Base-by-base conservation (phyloP, 2,329 filamentous ascomycete species). In the Diaporthe helianthi region DNA sequence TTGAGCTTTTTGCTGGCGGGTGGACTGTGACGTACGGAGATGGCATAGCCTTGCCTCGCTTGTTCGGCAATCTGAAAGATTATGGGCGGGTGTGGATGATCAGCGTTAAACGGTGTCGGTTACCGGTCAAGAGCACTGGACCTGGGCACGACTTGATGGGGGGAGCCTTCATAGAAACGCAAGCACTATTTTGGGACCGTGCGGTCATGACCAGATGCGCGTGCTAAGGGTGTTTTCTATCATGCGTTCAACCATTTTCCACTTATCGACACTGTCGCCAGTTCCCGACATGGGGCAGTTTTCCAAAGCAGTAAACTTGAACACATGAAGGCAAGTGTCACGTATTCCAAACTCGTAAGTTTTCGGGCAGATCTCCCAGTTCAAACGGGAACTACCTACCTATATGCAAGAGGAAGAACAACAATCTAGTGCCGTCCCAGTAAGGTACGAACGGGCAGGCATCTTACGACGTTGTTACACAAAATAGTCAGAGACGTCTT, bases 31-130 rank as follows among this genome's bases (percentile, higher is more conserved):
- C 44, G 44, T 29, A 49, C 29, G n/a, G 44, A 63, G 44, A 36
- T 26, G 36, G 58, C 58, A 49, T 63, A 63, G 44, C 58, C 33
- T 24, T 47, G 22, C 38, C 46, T 46, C n/a, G 29, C 44, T 36
- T 63, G 12, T 8, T 29, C 41, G 41, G 41, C n/a, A 44, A 47
- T 44, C 41, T 47, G 58, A 6, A 47, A 47, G 58, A 47, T 15
- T 5, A 4, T 38, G 36, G 31, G 19, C 7, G n/a, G 15, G 17
- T 31, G 8, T 47, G 31, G 19, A 15, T 9, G 58, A 22, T 26
- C 3, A 46, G 19, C 29, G 24, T 29, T 29, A n/a, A 46, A n/a
- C 2, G 5, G 12, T n/a, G n/a, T n/a, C 26, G 15, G 4, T 61
- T 4, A 29, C 12, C 38, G 24, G 19, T 33, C 41, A 22, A 22